phyloP scores from a whole-genome alignment of 2,329 filamentous ascomycete species.

The Mycocentrospora acerina region DNA sequence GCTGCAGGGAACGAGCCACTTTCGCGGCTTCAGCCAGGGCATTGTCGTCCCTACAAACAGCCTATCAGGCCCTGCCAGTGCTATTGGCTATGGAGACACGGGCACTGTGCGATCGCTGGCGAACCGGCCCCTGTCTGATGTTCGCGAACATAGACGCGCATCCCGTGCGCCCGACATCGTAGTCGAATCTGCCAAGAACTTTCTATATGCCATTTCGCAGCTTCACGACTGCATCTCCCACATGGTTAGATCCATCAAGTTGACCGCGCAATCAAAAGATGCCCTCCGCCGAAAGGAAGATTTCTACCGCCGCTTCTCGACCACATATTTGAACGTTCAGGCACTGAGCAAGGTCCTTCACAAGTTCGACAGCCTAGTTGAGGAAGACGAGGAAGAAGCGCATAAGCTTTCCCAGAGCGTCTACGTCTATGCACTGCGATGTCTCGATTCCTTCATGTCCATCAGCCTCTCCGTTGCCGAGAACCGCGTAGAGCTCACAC shows the following conservation, averaged over 20 bases:
- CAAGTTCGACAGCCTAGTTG: conserved; percentile 50
- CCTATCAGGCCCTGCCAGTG: conserved; percentile 35
- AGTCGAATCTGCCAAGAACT: conserved; percentile 58
- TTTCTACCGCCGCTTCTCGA: conserved; percentile 58
- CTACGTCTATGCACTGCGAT: conserved; percentile 37
- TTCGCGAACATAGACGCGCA: conserved; percentile 57
- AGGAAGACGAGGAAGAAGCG: conserved; percentile 54
- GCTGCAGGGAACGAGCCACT: conserved; percentile 53
- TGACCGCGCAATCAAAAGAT: conserved; percentile 48
- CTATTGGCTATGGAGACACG: conserved; percentile 36
- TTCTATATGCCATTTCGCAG: conserved; percentile 58
- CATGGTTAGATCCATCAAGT: conserved; percentile 39
- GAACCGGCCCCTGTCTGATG: conserved; percentile 56
- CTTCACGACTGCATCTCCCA: conserved; percentile 42
- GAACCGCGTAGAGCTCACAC: conserved; percentile 51
- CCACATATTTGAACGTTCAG: conserved; percentile 58
- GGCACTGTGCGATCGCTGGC: conserved; percentile 37
- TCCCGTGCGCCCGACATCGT: conserved; percentile 51
- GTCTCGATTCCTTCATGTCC: conserved; percentile 39
- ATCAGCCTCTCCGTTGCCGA: conserved; percentile 41
- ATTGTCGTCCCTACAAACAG: conserved; percentile 45
- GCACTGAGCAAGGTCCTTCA: conserved; percentile 58
- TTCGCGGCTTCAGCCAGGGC: conserved; percentile 60
- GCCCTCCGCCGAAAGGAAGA: conserved; percentile 38
- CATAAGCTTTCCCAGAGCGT: conserved; percentile 38